phyloP scores from a whole-genome alignment of 2,329 filamentous ascomycete genomes.

The Chalaropsis ovoidea region DNA sequence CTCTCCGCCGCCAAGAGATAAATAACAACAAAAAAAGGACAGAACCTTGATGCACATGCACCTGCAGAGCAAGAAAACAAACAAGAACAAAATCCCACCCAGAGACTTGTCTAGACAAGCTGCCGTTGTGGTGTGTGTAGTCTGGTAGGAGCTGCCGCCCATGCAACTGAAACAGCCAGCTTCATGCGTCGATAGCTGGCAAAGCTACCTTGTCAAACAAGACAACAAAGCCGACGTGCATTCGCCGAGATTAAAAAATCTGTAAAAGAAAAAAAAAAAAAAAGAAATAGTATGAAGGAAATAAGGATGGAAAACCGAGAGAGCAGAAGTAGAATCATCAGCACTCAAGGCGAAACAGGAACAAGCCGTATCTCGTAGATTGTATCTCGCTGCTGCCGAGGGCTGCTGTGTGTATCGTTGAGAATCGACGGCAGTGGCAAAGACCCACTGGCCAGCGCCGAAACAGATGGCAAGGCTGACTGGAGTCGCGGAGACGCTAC shows the following conservation, averaged over 20 bases:
- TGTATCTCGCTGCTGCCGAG: neutral
- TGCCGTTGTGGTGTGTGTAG: neutral
- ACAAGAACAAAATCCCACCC: neutral
- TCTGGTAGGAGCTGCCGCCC: neutral
- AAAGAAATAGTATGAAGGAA: neutral
- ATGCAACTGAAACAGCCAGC: neutral
- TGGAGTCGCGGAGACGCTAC: conserved; percentile 5
- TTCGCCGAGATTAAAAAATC: neutral
- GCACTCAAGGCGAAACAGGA: neutral
- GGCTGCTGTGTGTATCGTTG: conserved; percentile 3
- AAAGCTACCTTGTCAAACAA: neutral
- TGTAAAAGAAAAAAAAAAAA: neutral
- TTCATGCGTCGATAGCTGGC: neutral
- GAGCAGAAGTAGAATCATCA: neutral
- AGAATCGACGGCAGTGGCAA: conserved; percentile 20
- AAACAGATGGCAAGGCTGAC: conserved; percentile 13
- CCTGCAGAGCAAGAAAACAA: neutral
- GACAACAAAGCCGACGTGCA: neutral
- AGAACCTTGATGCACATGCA: neutral
- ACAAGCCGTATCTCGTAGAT: conserved; percentile 23
- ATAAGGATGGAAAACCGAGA: neutral
- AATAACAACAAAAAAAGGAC: neutral
- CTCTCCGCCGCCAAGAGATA: neutral
- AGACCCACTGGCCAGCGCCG: conserved; percentile 12
- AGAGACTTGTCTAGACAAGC: neutral